A percentile compares a stretch with the other conserved stretches of the same genome.
These are phyloP conservation scores for Aspergillus sp. DNA, from an alignment of 2,329 filamentous ascomycete genomes.

Conservation along the genomic window DNA sequence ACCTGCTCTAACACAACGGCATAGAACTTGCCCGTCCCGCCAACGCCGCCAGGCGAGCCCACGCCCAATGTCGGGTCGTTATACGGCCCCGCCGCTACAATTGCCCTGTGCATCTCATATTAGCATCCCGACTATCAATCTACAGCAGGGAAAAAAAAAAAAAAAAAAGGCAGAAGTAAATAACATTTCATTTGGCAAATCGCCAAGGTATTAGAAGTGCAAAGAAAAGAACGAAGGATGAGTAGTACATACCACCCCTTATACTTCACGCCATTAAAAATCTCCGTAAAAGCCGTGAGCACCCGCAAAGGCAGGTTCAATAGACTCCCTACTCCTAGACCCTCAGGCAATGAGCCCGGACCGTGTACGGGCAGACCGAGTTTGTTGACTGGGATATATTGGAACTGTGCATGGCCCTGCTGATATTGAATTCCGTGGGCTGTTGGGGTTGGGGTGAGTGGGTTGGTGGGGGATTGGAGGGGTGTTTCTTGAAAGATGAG, in stretches of 20 bases:
- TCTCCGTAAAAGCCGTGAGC: conserved; percentile 38
- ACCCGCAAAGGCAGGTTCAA: conserved; percentile 30
- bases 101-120: conserved; percentile 24
- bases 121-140: background rate
- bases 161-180: background rate
- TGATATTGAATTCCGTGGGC: background rate
- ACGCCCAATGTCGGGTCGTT: conserved; percentile 28
- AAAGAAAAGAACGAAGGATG: background rate
- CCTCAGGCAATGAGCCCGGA: conserved; percentile 32
- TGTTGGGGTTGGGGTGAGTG: conserved; percentile 6
- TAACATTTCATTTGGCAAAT: too few relatives aligned
- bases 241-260: conserved; percentile 35
- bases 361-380: conserved; percentile 37
- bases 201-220: too few relatives aligned
- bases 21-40: conserved; percentile 38
- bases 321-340: background rate
- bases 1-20: conserved; percentile 37
- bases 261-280: conserved; percentile 40
- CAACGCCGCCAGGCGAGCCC: background rate
- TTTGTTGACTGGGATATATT: conserved; percentile 37
- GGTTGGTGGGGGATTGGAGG: conserved; percentile 27
- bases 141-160: background rate
- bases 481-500: conserved; percentile 40
- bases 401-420: background rate
- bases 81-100: conserved; percentile 35